Evolutionary conservation across 306 rosid genomes (phyloP).

Genomic region (Carpinus viminea): DNA sequence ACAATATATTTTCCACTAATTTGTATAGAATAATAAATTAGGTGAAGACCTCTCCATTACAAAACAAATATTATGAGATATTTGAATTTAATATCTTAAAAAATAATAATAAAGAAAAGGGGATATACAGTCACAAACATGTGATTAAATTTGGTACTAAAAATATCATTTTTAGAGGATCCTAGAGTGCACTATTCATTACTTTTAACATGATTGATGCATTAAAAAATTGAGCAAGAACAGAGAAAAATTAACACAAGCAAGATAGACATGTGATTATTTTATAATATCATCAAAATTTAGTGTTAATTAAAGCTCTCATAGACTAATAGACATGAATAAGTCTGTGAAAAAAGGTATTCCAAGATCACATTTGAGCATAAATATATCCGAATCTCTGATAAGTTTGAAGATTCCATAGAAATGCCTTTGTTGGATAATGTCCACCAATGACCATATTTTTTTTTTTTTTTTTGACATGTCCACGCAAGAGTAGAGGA

Average conservation of each 20-base stretch:
- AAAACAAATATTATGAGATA: constrained; percentile 31
- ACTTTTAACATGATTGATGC: constrained; percentile 27
- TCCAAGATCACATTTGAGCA: not conserved
- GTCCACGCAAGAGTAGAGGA: too few species aligned
- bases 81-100: constrained; percentile 5
- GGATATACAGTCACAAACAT: constrained; percentile 27
- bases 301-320: not conserved
- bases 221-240: constrained; percentile 5
- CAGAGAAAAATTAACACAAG: not conserved
- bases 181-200: constrained; percentile 10
- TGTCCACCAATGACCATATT: too few species aligned
- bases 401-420: too few species aligned
- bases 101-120: not conserved
- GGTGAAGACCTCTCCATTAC: constrained; percentile 26
- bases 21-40: constrained; percentile 14
- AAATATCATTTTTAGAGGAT: constrained; percentile 18
- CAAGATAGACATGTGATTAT: not conserved
- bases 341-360: not conserved
- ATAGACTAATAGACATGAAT: too few species aligned
- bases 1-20: constrained; percentile 7
- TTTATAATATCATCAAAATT: not conserved
- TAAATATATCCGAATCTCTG: too few species aligned
- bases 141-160: constrained; percentile 30
- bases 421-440: too few species aligned
- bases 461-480: too few species aligned